Evolutionary conservation across 2,329 filamentous ascomycete species (phyloP), one percentile per base, ranked within the genome.

Genomic region (Dothideomycetes sp.): DNA sequence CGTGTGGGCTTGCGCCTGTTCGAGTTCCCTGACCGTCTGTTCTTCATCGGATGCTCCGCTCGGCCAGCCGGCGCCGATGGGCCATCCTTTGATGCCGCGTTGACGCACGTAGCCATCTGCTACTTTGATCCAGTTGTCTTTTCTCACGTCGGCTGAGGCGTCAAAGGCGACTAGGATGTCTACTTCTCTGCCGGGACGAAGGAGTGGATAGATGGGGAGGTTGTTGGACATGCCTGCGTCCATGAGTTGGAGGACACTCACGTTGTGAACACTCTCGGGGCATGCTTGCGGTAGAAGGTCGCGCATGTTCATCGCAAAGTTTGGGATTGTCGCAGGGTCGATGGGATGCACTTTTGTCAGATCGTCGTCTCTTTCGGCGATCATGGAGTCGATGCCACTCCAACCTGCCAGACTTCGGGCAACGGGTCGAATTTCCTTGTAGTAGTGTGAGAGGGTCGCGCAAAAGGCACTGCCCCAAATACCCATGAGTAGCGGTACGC

Each of bases 151-250:
- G 15, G 88, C 88, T 1, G 85, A 94, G 3, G 87, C 87, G 59
- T 98, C 91, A 58, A 98, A 98, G 3, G 88, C 85, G 32, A 98
- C 76, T 32, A 96, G 68, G 30, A 98, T 73, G 52, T 98, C 91
- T 5, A 98, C 81, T 43, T 94, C 75, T 24, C 91, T 76, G 2
- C 88, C 89, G 0, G 86, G 86, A 9, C 91, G 79, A 13, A 98
- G 77, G 3, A 96, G 73, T 0, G 91, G 91, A 58, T 98, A 98
- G 29, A 96, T 88, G 2, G 91, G 91, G 7, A 98, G 70, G 55
- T 98, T 98, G 59, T 98, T 96, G 49, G 84, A 93, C 91, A 98
- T 98, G 36, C 91, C 91, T 2, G 91, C 88, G 60, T 98, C 91
- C 88, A 95, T 96, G 12, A 71, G 60, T 41, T 69, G 63, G 25